phyloP scores from a whole-genome alignment of 768 basidiomycete genomes.

The Suillus hirtellus region DNA sequence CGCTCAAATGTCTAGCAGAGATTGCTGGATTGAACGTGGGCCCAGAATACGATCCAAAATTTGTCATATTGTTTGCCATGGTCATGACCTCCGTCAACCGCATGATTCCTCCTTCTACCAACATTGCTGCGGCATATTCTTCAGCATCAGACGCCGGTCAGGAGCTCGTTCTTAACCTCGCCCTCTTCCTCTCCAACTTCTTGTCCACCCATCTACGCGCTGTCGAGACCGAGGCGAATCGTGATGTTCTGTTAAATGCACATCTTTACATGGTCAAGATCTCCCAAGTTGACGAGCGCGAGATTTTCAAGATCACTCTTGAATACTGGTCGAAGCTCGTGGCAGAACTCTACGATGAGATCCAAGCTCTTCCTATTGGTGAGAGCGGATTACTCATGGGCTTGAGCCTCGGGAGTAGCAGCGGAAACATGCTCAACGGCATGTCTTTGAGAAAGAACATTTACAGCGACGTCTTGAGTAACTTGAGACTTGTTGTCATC shows the following conservation, averaged over 20 bases:
- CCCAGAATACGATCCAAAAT: constrained; percentile 97
- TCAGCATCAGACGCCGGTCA: constrained; percentile 91
- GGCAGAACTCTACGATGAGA: constrained; percentile 95
- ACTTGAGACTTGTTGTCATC: constrained; percentile 92
- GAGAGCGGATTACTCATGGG: constrained; percentile 88
- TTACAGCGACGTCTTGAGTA: constrained; percentile 92
- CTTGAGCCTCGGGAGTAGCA: constrained; percentile 70
- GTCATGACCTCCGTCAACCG: constrained; percentile 97
- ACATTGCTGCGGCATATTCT: constrained; percentile 90
- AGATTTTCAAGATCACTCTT: constrained; percentile 98
- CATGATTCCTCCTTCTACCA: constrained; percentile 94
- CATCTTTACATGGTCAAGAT: constrained; percentile 99
- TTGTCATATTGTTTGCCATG: constrained; percentile 95
- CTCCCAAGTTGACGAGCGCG: constrained; percentile 96
- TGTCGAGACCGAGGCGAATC: constrained; percentile 90
- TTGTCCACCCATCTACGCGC: constrained; percentile 89
- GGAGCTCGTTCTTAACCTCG: constrained; percentile 94
- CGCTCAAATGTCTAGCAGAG: constrained; percentile 94
- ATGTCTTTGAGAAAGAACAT: constrained; percentile 90
- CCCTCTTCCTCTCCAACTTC: constrained; percentile 97
- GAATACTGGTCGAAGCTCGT: constrained; percentile 98
- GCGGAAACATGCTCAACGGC: constrained; percentile 69
- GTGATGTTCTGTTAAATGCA: constrained; percentile 92
- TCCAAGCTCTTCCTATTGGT: constrained; percentile 87
- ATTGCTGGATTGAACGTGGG: constrained; percentile 94